Evolutionary conservation across 2,329 filamentous ascomycete genomes (phyloP), one percentile per base, ranked within the genome.

Genomic region (Clarireedia monteithiana): DNA sequence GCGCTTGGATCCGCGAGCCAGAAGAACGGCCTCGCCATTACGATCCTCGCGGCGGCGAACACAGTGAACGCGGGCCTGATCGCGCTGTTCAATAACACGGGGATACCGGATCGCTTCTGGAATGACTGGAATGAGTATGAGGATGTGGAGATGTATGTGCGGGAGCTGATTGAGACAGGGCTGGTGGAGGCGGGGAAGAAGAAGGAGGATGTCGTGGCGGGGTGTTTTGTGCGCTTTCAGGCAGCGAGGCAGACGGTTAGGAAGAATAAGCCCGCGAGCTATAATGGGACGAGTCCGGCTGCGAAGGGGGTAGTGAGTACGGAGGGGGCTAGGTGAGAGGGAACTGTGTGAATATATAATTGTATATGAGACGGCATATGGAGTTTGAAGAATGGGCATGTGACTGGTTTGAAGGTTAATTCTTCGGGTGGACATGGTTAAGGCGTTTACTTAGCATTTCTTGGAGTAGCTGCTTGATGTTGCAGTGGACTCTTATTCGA

Each of bases 61-160:
- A 64, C 61, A 10, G 56, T 63, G 1, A 55, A 57, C 47, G 62
- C 61, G 1, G 62, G 62, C 2, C 20, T 63, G 0, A 39, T 63
- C 10, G 62, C 60, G 0, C 27, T 63, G 15, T 51, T 63, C n/a
- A 62, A 63, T 42, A 63, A 64, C 39, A 58, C 58, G 2, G 61
- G 61, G 2, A 42, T 63, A 12, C 62, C 62, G 14, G 57, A 59
- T 5, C 49, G 61, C 4, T 62, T 58, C 26, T 50, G 51, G 51
- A 60, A 62, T 39, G 61, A 63, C 46, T 58, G 59, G 57, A 59
- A 59, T 9, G 62, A 63, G 44, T 64, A 60, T 20, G 58, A 59
- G 2, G 52, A 60, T 24, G 61, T 63, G 15, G 58, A 62, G 30
- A 54, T 57, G 54, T 50, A 50, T 46, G 46, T 60, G 6, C 53